Evolutionary conservation across 2,329 filamentous ascomycete genomes (phyloP).

Genomic region (Aspergillus spinulosporus): DNA sequence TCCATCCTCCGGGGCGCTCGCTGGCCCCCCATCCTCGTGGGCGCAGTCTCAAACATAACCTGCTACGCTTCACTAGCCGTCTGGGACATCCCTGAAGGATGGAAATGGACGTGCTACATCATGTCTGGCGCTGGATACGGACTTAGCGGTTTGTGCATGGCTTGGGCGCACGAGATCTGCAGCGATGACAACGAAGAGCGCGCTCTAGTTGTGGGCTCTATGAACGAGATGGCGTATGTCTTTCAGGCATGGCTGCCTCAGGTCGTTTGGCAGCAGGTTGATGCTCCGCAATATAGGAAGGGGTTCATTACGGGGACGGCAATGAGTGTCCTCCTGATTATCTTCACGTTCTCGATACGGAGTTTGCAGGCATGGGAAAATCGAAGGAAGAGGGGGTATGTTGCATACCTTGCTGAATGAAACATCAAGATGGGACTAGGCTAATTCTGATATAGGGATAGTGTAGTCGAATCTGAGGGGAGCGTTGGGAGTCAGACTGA

Average conservation of each 20-base stretch:
- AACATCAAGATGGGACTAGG: not conserved
- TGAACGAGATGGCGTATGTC: slow-evolving; percentile 71
- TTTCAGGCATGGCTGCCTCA: slow-evolving; percentile 69
- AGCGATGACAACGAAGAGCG: slow-evolving; percentile 63
- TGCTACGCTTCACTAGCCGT: slow-evolving; percentile 48
- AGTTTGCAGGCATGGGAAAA: slow-evolving; percentile 14
- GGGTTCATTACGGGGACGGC: slow-evolving; percentile 59
- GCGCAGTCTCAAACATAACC: slow-evolving; percentile 45
- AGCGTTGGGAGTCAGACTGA: not conserved
- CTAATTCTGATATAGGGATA: not conserved
- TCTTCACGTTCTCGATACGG: slow-evolving; percentile 35
- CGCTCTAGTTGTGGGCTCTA: slow-evolving; percentile 63
- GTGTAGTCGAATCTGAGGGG: not conserved
- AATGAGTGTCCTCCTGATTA: slow-evolving; percentile 53
- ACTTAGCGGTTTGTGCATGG: slow-evolving; percentile 45
- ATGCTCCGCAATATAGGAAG: slow-evolving; percentile 61
- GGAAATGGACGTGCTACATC: slow-evolving; percentile 66
- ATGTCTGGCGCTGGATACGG: slow-evolving; percentile 52
- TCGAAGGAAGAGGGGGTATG: slow-evolving; percentile 5
- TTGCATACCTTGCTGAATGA: not conserved
- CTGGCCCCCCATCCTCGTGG: slow-evolving; percentile 63
- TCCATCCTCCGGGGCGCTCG: slow-evolving; percentile 58
- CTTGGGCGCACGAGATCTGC: slow-evolving; percentile 58
- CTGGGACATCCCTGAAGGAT: slow-evolving; percentile 54
- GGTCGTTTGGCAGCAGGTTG: slow-evolving; percentile 65